Conservation (phyloP, 192 early-diverging fungal genomes). For the Backusella psychrophila region DNA sequence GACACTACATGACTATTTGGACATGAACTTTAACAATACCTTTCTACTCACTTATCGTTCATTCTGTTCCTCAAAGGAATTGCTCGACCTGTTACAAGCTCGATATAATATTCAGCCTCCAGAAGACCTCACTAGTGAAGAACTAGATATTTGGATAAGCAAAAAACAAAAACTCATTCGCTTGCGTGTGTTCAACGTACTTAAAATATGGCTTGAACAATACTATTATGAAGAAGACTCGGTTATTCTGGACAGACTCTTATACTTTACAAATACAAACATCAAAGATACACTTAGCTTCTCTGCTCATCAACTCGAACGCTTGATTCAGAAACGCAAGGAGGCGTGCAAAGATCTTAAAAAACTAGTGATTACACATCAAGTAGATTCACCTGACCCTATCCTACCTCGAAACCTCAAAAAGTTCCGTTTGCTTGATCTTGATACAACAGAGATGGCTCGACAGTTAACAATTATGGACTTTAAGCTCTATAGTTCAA, state of each 20-base stretch:
- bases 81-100: constrained; percentile 70
- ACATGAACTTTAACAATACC: constrained; percentile 79
- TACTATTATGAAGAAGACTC: constrained; percentile 81
- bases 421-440: constrained; percentile 78
- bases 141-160: constrained; percentile 79
- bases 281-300: constrained; percentile 74
- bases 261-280: constrained; percentile 63
- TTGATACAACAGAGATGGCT: constrained; percentile 91
- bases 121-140: constrained; percentile 50
- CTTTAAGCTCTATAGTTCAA: constrained; percentile 74
- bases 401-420: constrained; percentile 81
- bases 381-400: constrained; percentile 66
- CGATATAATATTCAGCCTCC: constrained; percentile 84
- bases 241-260: constrained; percentile 63
- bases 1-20: constrained; percentile 83
- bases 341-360: constrained; percentile 53
- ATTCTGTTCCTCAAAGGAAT: constrained; percentile 76
- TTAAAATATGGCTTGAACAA: constrained; percentile 96
- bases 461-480: constrained; percentile 96
- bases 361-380: constrained; percentile 61
- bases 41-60: constrained; percentile 96
- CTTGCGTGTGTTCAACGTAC: constrained; percentile 88
- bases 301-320: constrained; percentile 69
- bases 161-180: constrained; percentile 87
- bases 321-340: constrained; percentile 74